phyloP scores from a whole-genome alignment of 192 early-diverging fungal species.

The Umbelopsis vinacea region DNA sequence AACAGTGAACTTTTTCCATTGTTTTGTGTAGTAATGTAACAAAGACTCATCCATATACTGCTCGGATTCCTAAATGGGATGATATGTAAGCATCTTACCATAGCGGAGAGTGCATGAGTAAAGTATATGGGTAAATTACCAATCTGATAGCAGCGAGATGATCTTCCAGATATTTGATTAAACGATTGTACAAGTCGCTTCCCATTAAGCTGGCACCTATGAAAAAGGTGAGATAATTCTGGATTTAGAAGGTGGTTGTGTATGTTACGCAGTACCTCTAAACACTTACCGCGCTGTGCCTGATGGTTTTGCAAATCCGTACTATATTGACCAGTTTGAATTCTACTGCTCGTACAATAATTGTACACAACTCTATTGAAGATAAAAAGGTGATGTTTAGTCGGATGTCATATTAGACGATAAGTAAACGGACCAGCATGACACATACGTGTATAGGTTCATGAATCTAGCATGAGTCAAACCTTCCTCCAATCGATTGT shows the following conservation, averaged over 20 bases:
- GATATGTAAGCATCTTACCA: constrained; percentile 29
- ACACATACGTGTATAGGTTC: constrained; percentile 84
- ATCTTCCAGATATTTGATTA: constrained; percentile 58
- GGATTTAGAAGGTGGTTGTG: background rate
- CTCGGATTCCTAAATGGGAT: constrained; percentile 53
- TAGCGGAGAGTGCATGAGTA: constrained; percentile 39
- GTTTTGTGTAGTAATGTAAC: constrained; percentile 83
- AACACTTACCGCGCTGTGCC: constrained; percentile 32
- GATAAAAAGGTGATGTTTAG: background rate
- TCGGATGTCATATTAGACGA: background rate
- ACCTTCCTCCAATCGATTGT: constrained; percentile 75
- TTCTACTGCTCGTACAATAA: constrained; percentile 70
- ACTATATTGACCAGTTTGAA: constrained; percentile 26
- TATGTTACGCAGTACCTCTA: constrained; percentile 15
- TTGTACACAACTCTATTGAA: constrained; percentile 69
- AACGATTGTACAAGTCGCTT: constrained; percentile 55
- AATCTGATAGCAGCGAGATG: constrained; percentile 56
- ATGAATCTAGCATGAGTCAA: constrained; percentile 78
- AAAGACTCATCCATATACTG: constrained; percentile 78
- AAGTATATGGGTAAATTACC: constrained; percentile 24
- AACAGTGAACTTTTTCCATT: constrained; percentile 91
- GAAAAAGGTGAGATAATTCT: background rate
- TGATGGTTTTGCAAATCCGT: constrained; percentile 26
- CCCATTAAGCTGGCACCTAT: constrained; percentile 59
- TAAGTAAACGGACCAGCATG: background rate